A percentile compares a stretch with the other conserved stretches of the same genome.
These are phyloP conservation scores for Pseudogymnoascus sp. DNA, from an alignment of 2,329 filamentous ascomycete genomes.

Conservation along the genomic window DNA sequence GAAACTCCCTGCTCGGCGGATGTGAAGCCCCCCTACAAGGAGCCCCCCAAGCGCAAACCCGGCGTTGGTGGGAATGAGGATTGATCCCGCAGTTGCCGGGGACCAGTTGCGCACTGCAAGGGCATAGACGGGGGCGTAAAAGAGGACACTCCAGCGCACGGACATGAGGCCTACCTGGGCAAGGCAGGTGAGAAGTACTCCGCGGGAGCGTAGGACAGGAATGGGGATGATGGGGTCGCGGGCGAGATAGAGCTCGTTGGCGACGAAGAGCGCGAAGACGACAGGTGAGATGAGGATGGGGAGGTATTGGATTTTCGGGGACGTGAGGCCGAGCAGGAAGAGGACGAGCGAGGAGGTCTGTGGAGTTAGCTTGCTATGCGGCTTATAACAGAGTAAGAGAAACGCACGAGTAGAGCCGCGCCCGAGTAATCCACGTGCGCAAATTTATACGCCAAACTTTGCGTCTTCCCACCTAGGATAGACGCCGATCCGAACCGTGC, in stretches of 20 bases:
- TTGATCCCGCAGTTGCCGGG: constrained; percentile 64
- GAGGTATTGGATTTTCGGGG: constrained; percentile 50
- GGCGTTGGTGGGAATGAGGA: constrained; percentile 73
- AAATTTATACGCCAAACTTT: constrained; percentile 47
- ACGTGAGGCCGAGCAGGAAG: constrained; percentile 64
- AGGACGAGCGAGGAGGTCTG: constrained; percentile 60
- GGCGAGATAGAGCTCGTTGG: constrained; percentile 58
- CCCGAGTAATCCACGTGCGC: constrained; percentile 68
- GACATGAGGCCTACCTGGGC: constrained; percentile 74
- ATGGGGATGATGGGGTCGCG: constrained; percentile 70
- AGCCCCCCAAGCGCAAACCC: constrained; percentile 72
- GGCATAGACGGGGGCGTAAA: constrained; percentile 74
- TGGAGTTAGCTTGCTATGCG: background rate
- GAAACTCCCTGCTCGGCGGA: constrained; percentile 65
- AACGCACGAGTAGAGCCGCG: constrained; percentile 54
- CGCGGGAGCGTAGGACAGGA: constrained; percentile 59
- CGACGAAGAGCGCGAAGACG: constrained; percentile 45
- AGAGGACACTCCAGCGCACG: constrained; percentile 71
- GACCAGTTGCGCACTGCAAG: constrained; percentile 66
- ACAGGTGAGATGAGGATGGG: constrained; percentile 54
- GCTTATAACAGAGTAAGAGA: background rate
- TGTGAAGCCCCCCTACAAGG: constrained; percentile 67
- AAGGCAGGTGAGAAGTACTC: constrained; percentile 65
- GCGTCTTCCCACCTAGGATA: constrained; percentile 29
- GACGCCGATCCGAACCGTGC: constrained; percentile 28